These are phyloP conservation scores for Candida schatavii DNA, from an alignment of 805 yeast genomes.

Conservation along the genomic window DNA sequence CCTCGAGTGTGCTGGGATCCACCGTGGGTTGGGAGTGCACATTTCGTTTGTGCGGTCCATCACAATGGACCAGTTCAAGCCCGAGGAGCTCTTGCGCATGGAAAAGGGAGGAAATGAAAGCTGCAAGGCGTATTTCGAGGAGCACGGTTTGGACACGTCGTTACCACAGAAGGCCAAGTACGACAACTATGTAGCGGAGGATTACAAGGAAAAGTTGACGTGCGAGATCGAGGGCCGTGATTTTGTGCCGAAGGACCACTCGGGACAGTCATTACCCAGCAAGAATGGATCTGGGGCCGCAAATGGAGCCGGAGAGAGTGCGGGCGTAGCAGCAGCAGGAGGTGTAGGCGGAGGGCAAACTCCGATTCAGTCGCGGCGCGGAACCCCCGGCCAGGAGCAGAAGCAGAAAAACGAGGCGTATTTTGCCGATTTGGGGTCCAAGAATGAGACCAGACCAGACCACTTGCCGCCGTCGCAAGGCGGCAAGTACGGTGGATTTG, in stretches of 20 bases:
- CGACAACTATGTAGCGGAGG: constrained; percentile 90
- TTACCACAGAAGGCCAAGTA: constrained; percentile 73
- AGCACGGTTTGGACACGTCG: constrained; percentile 65
- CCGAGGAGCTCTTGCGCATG: constrained; percentile 87
- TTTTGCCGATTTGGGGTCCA: constrained; percentile 74
- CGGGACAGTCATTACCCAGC: constrained; percentile 41
- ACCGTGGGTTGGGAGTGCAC: constrained; percentile 94
- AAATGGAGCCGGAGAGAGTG: constrained; percentile 1
- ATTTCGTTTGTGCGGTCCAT: constrained; percentile 94
- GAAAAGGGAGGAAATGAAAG: constrained; percentile 89
- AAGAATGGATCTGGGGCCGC: constrained; percentile 3
- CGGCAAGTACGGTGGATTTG: constrained; percentile 90
- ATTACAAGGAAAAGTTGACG: constrained; percentile 79
- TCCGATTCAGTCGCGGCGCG: constrained; percentile 40
- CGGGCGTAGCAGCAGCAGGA: neutral
- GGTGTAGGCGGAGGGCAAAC: constrained; percentile 15
- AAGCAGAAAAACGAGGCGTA: constrained; percentile 74
- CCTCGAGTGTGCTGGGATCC: constrained; percentile 96
- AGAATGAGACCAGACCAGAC: constrained; percentile 70
- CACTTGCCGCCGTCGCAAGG: constrained; percentile 90
- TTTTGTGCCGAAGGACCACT: constrained; percentile 65
- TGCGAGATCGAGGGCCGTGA: constrained; percentile 71
- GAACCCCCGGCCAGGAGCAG: constrained; percentile 37
- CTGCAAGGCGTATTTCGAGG: constrained; percentile 63
- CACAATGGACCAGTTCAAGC: constrained; percentile 98